Evolutionary conservation across 2,329 filamentous ascomycete genomes (phyloP), one percentile per base, ranked within the genome.

Genomic region (Diaporthe capsici): DNA sequence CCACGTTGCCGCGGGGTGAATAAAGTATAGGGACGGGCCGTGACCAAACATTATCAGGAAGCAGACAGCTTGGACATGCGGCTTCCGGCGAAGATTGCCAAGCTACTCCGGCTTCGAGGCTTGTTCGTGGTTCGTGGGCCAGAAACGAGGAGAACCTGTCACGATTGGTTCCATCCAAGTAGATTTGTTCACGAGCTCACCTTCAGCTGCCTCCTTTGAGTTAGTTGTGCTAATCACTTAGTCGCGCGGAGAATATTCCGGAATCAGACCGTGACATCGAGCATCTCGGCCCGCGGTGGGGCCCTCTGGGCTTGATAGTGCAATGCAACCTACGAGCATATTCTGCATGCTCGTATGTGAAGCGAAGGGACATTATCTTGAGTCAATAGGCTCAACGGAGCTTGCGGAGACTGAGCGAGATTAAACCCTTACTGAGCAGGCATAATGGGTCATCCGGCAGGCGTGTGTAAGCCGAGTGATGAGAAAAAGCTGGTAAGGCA

Each of bases 281-380:
- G 42, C 28, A 44, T 34, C 61, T 49, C 61, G 61, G 61, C 61
- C 61, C 61, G 61, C 42, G 61, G 42, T 49, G 61, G 42, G 31
- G 61, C 42, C 28, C 17, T n/a, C 12, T 25, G 4, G 42, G 42
- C 61, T 13, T 10, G 25, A 28, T 8, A 34, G 42, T 34, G n/a
- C 9, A 22, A 12, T 65, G 17, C 13, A 47, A n/a, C 42, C 17
- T 13, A 22, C 61, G 42, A 49, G 61, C 17, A 2, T 10, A 65
- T 22, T n/a, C 8, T 28, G n/a, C n/a, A 15, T 20, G 7, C 42
- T 65, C 22, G 22, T 7, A 4, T 44, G 25, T 47, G n/a, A 28
- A 28, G 28, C 28, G 12, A n/a, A 42, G 7, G 13, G 31, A 15
- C 4, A 9, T 12, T 47, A 15, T 9, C 8, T 22, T 4, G 47